These are phyloP conservation scores for Trypethelium eluteriae DNA, from an alignment of 495 filamentous ascomycete genomes.

Conservation along the genomic window DNA sequence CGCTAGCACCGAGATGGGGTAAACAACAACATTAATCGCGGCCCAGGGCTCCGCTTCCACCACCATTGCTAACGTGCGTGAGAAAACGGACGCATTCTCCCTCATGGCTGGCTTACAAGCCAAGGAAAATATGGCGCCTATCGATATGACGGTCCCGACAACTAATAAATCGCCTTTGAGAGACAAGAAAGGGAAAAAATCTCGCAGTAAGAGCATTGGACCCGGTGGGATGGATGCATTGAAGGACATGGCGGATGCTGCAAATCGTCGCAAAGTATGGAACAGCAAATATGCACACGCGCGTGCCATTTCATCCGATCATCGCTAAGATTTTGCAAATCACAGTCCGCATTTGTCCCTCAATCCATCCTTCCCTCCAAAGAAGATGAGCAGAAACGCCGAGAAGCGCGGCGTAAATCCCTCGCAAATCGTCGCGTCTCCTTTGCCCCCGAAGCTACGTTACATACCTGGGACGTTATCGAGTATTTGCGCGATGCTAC, in stretches of 20 bases:
- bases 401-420: conserved; percentile 85
- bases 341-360: conserved; percentile 48
- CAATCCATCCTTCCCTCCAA: conserved; percentile 72
- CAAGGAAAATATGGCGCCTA: conserved; percentile 27
- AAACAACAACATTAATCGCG: conserved; percentile 11
- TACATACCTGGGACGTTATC: conserved; percentile 95
- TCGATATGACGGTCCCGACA: conserved; percentile 20
- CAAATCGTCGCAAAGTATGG: conserved; percentile 72
- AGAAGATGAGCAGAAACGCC: conserved; percentile 62
- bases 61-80: neutral
- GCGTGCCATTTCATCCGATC: neutral
- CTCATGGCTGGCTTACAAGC: conserved; percentile 19
- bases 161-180: conserved; percentile 17
- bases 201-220: conserved; percentile 88
- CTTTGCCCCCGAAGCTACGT: conserved; percentile 92
- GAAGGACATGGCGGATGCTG: conserved; percentile 54
- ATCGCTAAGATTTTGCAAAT: conserved; percentile 13
- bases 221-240: conserved; percentile 81
- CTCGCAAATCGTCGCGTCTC: conserved; percentile 84
- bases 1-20: neutral
- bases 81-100: neutral
- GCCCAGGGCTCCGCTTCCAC: neutral
- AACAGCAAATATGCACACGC: neutral
- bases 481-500: conserved; percentile 84
- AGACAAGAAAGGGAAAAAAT: conserved; percentile 45